Evolutionary conservation across 257 asterid genomes (phyloP).

Genomic region (Vinca minor): DNA sequence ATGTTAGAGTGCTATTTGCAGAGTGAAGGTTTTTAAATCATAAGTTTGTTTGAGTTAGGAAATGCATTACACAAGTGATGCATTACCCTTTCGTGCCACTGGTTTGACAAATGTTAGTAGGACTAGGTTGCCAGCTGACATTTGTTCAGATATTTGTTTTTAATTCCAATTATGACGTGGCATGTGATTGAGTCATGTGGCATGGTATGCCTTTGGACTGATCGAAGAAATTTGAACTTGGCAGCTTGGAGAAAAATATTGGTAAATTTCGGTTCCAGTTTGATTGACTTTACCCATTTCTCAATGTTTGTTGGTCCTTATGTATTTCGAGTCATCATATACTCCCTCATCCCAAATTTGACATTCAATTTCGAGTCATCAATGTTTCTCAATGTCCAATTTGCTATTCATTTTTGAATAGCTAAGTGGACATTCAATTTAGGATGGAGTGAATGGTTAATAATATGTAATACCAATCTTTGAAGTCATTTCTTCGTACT

Average conservation of each 20-base stretch:
- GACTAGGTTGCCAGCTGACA: background rate
- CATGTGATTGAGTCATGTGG: background rate
- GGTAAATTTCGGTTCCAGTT: background rate
- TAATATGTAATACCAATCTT: background rate
- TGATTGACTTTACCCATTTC: slow-evolving; percentile 1
- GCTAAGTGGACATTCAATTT: too few relatives aligned
- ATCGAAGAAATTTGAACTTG: background rate
- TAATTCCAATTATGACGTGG: background rate
- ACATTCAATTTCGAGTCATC: too few relatives aligned
- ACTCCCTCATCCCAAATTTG: too few relatives aligned
- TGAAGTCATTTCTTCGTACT: background rate
- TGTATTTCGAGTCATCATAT: background rate
- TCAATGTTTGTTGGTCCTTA: background rate
- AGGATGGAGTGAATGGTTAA: too few relatives aligned
- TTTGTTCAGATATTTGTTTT: background rate
- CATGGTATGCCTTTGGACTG: background rate
- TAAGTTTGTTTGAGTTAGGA: too few relatives aligned
- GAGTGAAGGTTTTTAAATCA: too few relatives aligned
- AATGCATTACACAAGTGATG: too few relatives aligned
- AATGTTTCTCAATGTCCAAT: too few relatives aligned
- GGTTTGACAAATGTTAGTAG: background rate
- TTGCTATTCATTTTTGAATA: too few relatives aligned
- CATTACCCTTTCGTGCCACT: background rate
- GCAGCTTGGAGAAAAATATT: background rate
- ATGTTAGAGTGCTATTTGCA: too few relatives aligned